Evolutionary conservation across 1,284 basidiomycete species (phyloP), one percentile per base, ranked within the genome.

Genomic region (Tilletia walkeri): DNA sequence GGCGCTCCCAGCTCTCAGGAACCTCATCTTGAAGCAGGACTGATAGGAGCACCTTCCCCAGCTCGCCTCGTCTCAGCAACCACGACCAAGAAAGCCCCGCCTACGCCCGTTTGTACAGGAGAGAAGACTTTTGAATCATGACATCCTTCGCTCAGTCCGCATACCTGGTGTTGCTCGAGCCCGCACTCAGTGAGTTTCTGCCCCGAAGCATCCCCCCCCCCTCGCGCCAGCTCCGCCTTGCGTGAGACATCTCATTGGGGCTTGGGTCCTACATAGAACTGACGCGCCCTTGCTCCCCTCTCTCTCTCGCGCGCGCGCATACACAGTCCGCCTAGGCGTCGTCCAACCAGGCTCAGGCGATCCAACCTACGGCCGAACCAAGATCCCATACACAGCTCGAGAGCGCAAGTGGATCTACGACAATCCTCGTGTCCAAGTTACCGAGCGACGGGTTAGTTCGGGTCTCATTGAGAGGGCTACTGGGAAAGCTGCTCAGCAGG

Each of bases 331-430:
- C 9, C 34, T 63, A 7, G 59, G 59, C 34, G 30, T 63, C 1
- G 59, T 39, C 20, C 56, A 61, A 4, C 73, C 76, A 1, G 80
- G 80, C 36, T 67, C 70, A 10, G 78, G 76, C 20, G 82, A 83
- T 67, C 76, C 81, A 0, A 80, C 82, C 18, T 83, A 76, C 56
- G 82, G 82, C 14, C 74, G 82, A 4, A 69, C 72, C 41, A 38
- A 69, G 4, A 65, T 83, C 30, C 76, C 80, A 16, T 78, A 77
- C 63, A 75, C 78, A 0, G 54, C 56, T 20, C 41, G 68, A 12
- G 82, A 83, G 69, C 71, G 74, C 18, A 71, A 70, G 0, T 65
- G 72, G n/a, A 81, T 83, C 69, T 79, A 80, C 73, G 76, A 80
- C 14, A 82, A 82, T 45, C 77, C 79, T 2, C 72, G 73, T 34